Evolutionary conservation across 257 asterid species (phyloP), one percentile per base, ranked within the genome.

Genomic region (Asclepias syriaca): DNA sequence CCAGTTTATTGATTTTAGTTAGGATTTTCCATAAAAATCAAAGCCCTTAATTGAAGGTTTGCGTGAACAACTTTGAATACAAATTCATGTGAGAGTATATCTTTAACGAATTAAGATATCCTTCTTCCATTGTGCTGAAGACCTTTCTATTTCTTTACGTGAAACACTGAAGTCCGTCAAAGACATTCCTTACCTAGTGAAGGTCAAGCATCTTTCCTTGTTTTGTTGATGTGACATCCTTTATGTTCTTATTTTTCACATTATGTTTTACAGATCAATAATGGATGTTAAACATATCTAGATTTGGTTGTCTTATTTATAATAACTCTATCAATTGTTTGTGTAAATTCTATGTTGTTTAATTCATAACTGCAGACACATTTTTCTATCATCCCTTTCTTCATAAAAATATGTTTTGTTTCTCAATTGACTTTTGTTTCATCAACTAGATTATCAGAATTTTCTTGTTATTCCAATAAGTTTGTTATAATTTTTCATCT

Each of bases 111-210:
- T 74, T 77, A 82, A 94, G 99, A 91, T 94, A 94, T 87, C 97
- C 4, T 94, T 94, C 92, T 86, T 94, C 80, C 85, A 82, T 77
- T 75, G 72, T 75, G 88, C 99, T 75, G 97, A 89, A 82, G 99
- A 91, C 60, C 76, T 94, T 72, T 74, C 84, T 80, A 81, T 80
- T 79, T 94, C 99, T 72, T 83, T 94, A 70, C 94, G 96, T 69
- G 96, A 91, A 77, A 89, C 99, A 55, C 83, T 94, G 85, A 90
- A 94, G 87, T 87, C 89, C 60, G 90, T 94, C 73, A 94, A 94
- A 85, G 99, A 94, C 84, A 85, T 94, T 70, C 92, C 98, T 54
- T 75, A 84, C 85, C 80, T 91, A 74, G 93, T 94, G 77, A 94
- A 94, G 99, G 97, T 91, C 78, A 82, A 74, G 59, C 21, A 50